Conservation (phyloP, 164 flowering plant species). For the Stephania cephalantha region DNA sequence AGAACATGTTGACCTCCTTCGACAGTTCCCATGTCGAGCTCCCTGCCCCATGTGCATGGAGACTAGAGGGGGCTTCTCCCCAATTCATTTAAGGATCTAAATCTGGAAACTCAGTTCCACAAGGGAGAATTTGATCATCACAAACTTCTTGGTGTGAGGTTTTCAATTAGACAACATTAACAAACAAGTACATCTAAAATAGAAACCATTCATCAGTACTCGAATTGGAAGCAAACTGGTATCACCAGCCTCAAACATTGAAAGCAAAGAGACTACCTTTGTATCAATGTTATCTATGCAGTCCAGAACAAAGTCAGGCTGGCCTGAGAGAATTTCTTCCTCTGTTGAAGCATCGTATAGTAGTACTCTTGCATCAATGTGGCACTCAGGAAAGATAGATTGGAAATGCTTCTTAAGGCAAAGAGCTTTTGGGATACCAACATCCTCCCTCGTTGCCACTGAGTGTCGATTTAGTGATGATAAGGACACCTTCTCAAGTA, state of each 20-base stretch:
- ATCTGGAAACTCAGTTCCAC: too few species aligned
- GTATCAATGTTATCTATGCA: constrained; percentile 99
- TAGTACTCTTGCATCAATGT: constrained; percentile 69
- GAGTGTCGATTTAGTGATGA: constrained; percentile 97
- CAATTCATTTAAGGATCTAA: too few species aligned
- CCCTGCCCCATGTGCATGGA: too few species aligned
- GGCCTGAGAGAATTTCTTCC: constrained; percentile 87
- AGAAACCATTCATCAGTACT: background rate
- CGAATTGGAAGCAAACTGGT: background rate
- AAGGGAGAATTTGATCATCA: too few species aligned
- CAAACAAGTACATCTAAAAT: background rate
- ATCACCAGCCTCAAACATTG: background rate
- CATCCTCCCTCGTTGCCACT: constrained; percentile 96
- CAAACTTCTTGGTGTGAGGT: too few species aligned
- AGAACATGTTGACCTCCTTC: too few species aligned
- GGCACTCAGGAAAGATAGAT: constrained; percentile 85
- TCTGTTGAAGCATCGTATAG: constrained; percentile 81
- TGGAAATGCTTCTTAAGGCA: constrained; percentile 92
- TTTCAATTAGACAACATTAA: background rate
- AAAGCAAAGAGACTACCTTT: constrained; percentile 44
- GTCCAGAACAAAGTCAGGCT: constrained; percentile 94
- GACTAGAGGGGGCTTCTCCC: too few species aligned
- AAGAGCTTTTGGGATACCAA: constrained; percentile 84
- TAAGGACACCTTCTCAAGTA: constrained; percentile 69
- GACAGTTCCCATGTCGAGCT: too few species aligned